Evolutionary conservation across 2,329 filamentous ascomycete genomes (phyloP).

Genomic region (Botrytis aclada): DNA sequence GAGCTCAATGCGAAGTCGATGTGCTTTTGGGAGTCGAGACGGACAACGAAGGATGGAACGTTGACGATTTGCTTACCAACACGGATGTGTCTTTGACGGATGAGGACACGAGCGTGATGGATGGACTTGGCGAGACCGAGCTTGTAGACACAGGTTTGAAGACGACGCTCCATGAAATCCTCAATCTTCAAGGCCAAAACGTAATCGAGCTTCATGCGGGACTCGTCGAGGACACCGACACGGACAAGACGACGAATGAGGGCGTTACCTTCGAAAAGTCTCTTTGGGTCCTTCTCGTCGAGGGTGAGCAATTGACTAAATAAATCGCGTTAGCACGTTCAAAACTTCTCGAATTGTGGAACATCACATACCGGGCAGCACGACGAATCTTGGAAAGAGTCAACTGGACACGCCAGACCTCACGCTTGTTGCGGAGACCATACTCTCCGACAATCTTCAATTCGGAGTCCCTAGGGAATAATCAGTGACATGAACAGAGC

Average conservation of each 20-base stretch:
- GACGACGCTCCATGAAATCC: constrained; percentile 99
- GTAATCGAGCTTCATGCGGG: constrained; percentile 99
- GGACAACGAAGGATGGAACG: constrained; percentile 98
- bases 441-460: constrained; percentile 99
- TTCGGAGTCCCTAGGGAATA: constrained; percentile 84
- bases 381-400: constrained; percentile 99
- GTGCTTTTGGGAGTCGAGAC: constrained; percentile 99
- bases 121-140: constrained; percentile 99
- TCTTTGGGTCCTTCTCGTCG: constrained; percentile 99
- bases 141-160: constrained; percentile 99
- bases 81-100: constrained; percentile 99
- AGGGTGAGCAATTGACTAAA: constrained; percentile 97
- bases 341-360: not conserved
- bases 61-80: constrained; percentile 99
- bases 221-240: constrained; percentile 99
- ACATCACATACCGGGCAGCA: constrained; percentile 83
- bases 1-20: constrained; percentile 98
- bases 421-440: constrained; percentile 99
- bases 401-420: constrained; percentile 99
- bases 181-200: constrained; percentile 98
- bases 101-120: constrained; percentile 99
- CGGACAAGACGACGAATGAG: constrained; percentile 99
- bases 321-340: constrained; percentile 41
- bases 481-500: constrained; percentile 96
- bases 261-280: constrained; percentile 99